phyloP scores from a whole-genome alignment of 352 stramenopile genomes.

The Globisporangium splendens region DNA sequence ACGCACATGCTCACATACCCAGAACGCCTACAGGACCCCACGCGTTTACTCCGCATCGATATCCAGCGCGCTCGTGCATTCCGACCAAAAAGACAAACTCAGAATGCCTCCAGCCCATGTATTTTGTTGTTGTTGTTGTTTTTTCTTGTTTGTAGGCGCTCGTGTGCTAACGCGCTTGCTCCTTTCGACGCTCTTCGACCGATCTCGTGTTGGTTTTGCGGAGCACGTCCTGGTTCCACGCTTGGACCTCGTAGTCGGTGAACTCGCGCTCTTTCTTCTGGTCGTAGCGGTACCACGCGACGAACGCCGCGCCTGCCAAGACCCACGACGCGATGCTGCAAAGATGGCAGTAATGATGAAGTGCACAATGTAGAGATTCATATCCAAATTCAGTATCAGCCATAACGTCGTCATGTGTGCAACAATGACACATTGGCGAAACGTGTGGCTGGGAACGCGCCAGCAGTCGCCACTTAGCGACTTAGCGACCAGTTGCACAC shows the following conservation, averaged over 20 bases:
- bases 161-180: background rate
- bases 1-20: too few species aligned
- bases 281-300: slow-evolving; percentile 56
- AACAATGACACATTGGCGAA: too few species aligned
- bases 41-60: too few species aligned
- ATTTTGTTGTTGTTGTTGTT: background rate
- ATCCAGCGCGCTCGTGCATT: too few species aligned
- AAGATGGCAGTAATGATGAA: background rate
- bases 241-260: slow-evolving; percentile 27
- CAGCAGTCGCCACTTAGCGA: background rate
- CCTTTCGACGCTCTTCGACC: too few species aligned
- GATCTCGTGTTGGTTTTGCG: slow-evolving; percentile 13
- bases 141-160: slow-evolving; percentile 20
- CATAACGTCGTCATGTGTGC: too few species aligned
- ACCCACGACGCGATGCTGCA: slow-evolving; percentile 53
- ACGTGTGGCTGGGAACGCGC: slow-evolving; percentile 1
- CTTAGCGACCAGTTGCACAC: background rate
- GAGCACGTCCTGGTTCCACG: slow-evolving; percentile 64
- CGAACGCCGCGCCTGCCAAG: slow-evolving; percentile 32
- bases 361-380: too few species aligned
- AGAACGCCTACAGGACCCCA: too few species aligned
- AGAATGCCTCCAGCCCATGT: too few species aligned
- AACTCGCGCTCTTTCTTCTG: slow-evolving; percentile 58
- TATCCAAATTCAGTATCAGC: too few species aligned
- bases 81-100: too few species aligned